Base-by-base conservation (phyloP, 225 moss, liverwort and hornwort genomes). In the Rhytidiadelphus loreus region DNA sequence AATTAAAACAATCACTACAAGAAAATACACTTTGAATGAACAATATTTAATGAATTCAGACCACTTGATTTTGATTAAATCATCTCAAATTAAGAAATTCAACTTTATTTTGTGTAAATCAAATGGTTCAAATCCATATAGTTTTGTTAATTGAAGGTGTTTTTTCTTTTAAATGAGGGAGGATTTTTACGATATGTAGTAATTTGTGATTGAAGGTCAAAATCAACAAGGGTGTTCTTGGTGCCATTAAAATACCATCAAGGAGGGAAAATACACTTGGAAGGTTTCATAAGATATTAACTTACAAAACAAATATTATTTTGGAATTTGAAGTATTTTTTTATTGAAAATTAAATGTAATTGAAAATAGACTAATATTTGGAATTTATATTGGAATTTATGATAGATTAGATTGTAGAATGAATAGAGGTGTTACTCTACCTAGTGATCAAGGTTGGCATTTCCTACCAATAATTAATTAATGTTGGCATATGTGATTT, bases 181-280 rank as follows among this genome's bases (percentile, higher is more conserved):
- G 13, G 68, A 39, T 13, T 39, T 69, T 23, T 12, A 13, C 12
- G 1, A n/a, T n/a, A n/a, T n/a, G 0, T 0, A n/a, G 0, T n/a
- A 7, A 13, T 12, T n/a, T 39, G 7, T 21, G 21, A 66, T 37
- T 66, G 2, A 21, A 66, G 11, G 20, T 19, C 2, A 37, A 3
- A 20, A 2, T 37, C 65, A 66, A 11, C 2, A 37, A 35, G 20
- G 64, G 3, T 66, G 5, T 3, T 5, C 37, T 37, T 20, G 3
- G 37, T 66, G 21, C 2, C 21, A 37, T 12, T 68, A 12, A n/a
- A 22, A 68, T n/a, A 68, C 68, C n/a, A 68, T 13, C 13, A 7
- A 23, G 4, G 13, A 68, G 2, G 13, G 1, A 1, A n/a, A n/a
- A n/a, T 68, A 68, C 35, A n/a, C n/a, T 68, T n/a, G 2, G 12